Evolutionary conservation across 768 basidiomycete species (phyloP), one percentile per base, ranked within the genome.

Genomic region (Rhizopogon roseolus): DNA sequence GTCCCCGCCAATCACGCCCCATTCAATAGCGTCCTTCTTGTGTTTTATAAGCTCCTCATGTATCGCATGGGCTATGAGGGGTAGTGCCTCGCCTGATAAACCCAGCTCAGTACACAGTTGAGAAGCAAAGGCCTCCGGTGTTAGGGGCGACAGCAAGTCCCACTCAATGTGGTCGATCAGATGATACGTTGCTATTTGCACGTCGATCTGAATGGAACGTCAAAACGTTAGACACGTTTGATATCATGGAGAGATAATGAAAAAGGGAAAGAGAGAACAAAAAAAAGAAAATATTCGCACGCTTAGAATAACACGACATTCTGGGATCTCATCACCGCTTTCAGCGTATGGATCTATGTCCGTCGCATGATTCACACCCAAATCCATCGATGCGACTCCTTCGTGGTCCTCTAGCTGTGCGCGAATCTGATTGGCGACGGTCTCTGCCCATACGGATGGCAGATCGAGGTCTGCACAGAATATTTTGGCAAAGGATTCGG

Each of bases 151-250:
- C 43, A 90, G 81, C n/a, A 98, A 80, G 70, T 99, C 96, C 96
- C 96, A 99, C 71, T 99, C 97, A 60, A 99, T 93, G 64, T 94
- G 90, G 72, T 99, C 97, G 53, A 90, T 76, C 1, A 99, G 78
- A 68, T 96, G 93, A 66, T 93, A 79, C 44, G 87, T 90, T 22
- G 87, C 91, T 64, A 99, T 88, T 68, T 99, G 97, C 25, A 98
- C 93, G 72, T 99, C 97, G 65, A 99, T 92, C 93, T 97, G 17
- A 32, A 13, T 3, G 4, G n/a, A 52, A 38, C 29, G 42, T 43
- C 32, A 22, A 50, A 39, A 25, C 19, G 42, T 49, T 46, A 52
- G 40, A 22, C 39, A 6, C 49, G 39, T 55, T 29, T 29, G 3
- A 4, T 29, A 29, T 6, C 5, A 29, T 29, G 1, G 29, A n/a